Base-by-base conservation (phyloP, 1,284 basidiomycete species). In the Ganoderma sp. region DNA sequence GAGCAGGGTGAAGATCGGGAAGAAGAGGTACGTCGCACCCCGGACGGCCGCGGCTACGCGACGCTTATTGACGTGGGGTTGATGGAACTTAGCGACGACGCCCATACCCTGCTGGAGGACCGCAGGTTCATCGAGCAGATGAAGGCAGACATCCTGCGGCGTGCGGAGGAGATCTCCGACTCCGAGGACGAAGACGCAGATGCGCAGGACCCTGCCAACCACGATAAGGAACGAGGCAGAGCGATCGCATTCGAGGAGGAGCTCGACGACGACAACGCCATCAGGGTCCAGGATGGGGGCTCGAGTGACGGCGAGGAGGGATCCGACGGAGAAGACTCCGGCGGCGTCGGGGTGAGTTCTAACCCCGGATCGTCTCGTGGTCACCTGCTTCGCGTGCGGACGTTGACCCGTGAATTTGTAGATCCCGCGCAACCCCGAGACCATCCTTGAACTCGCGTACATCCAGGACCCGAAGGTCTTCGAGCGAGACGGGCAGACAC, bases 121-220 rank as follows among this genome's bases (percentile, higher is more conserved):
- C 83, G 84, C 4, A 80, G 84, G 1, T 89, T 90, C 73, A 85
- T 90, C 4, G 89, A 90, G 58, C 84, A 90, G 73, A 90, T 95
- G 85, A 95, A 95, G 75, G 88, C 87, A 0, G 90, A 90, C 67
- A 95, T 96, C 72, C 83, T 96, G 17, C 87, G 93, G 32, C 85
- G 92, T 3, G 90, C 88, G 0, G 90, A 94, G 74, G 87, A 84
- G 28, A 87, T 94, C 63, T 84, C 82, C 0, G 85, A 89, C 52
- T 88, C 88, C 28, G 91, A 89, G 17, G 89, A 91, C 22, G 90
- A 89, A 19, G 87, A 87, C 0, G 84, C 83, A 7, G 74, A 74
- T 64, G 78, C 45, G 45, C 69, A 9, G 37, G 37, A 39, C 37
- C 37, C 37, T 39, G 37, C 37, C 37, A 39, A 6, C 48, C 52